Conservation (phyloP, 2,329 filamentous ascomycete species). For the Fusarium sp. region DNA sequence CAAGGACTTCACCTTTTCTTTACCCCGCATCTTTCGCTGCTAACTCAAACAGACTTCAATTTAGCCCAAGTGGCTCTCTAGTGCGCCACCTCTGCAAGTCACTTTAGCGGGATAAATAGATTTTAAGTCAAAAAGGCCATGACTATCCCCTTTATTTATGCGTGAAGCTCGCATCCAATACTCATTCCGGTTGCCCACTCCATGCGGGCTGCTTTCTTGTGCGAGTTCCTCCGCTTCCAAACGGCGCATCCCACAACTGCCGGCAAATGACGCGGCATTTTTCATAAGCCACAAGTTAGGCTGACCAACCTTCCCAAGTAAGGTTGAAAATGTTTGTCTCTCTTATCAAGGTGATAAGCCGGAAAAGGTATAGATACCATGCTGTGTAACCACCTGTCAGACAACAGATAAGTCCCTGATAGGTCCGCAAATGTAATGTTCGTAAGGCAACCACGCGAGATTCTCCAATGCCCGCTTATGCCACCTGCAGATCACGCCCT, state of each 20-base stretch:
- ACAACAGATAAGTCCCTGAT: not conserved
- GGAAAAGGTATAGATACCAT: not conserved
- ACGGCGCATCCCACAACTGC: not conserved
- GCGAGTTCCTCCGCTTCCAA: not conserved
- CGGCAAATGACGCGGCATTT: not conserved
- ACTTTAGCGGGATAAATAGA: not conserved
- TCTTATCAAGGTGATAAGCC: not conserved
- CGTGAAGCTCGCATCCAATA: not conserved
- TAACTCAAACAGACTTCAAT: not conserved
- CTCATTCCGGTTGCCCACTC: not conserved
- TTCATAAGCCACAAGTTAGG: not conserved
- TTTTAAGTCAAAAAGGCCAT: not conserved
- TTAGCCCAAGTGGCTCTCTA: not conserved
- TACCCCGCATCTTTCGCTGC: not conserved
- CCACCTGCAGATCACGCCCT: not conserved
- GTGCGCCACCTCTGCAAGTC: not conserved
- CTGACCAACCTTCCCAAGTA: not conserved
- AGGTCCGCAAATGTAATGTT: not conserved
- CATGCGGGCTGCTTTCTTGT: not conserved
- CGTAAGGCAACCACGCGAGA: not conserved
- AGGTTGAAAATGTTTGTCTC: not conserved
- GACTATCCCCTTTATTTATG: not conserved
- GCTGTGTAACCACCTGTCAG: not conserved
- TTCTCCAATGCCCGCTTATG: not conserved
- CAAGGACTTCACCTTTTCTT: not conserved